A percentile compares a stretch with the other conserved stretches of the same genome.
These are phyloP conservation scores for Wolfiporia cocos DNA, from an alignment of 1,284 basidiomycete species.

Conservation along the genomic window DNA sequence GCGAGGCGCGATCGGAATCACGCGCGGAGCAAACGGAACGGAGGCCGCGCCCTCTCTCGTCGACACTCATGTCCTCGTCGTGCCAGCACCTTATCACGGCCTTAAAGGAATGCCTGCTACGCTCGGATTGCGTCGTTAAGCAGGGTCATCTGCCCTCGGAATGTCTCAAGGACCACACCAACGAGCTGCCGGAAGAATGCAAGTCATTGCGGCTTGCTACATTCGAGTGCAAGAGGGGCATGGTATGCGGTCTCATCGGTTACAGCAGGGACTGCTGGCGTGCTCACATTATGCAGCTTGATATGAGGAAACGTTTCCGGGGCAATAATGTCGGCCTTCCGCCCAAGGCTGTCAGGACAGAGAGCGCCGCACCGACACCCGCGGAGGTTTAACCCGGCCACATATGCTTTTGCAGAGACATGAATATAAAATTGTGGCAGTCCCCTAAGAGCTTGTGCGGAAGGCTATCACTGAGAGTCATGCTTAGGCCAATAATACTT, in stretches of 20 bases:
- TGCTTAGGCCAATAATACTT: background rate
- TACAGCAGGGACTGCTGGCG: background rate
- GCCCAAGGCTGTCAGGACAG: background rate
- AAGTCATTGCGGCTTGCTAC: conserved; percentile 69
- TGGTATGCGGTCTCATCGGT: conserved; percentile 50
- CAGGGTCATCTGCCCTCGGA: conserved; percentile 69
- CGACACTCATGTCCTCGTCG: conserved; percentile 64
- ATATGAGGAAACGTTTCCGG: conserved; percentile 79
- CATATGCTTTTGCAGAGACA: too few relatives aligned
- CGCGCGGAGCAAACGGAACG: too few relatives aligned
- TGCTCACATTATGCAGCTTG: conserved; percentile 41
- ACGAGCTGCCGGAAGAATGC: conserved; percentile 75
- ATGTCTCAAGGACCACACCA: conserved; percentile 66
- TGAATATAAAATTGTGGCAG: too few relatives aligned
- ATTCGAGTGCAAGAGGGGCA: conserved; percentile 83
- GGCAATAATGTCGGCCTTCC: conserved; percentile 44
- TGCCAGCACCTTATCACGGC: conserved; percentile 70
- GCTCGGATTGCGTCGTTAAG: conserved; percentile 79
- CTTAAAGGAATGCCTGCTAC: conserved; percentile 74
- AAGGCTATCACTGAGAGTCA: too few relatives aligned
- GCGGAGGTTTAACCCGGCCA: too few relatives aligned
- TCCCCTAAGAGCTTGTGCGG: too few relatives aligned
- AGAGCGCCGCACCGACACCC: background rate
- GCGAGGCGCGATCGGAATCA: too few relatives aligned
- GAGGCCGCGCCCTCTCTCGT: background rate